phyloP scores from a whole-genome alignment of 192 early-diverging fungal genomes.

The Dispira simplex region DNA sequence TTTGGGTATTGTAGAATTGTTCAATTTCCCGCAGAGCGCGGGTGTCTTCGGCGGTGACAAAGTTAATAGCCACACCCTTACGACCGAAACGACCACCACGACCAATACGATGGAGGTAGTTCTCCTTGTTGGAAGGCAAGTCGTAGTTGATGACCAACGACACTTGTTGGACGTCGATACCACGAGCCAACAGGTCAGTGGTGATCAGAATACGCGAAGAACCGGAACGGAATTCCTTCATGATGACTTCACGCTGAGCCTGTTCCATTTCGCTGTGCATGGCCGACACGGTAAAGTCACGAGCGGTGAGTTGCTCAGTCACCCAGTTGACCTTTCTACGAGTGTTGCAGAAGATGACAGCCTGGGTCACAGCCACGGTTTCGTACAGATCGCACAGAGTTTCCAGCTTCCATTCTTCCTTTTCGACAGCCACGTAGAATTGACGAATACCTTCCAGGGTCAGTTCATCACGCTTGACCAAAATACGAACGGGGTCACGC shows the following conservation, averaged over 20 bases:
- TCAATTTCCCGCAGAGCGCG: constrained; percentile 77
- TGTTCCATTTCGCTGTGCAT: constrained; percentile 99
- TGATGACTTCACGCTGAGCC: constrained; percentile 86
- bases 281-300: constrained; percentile 92
- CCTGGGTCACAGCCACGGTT: not conserved
- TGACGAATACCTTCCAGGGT: constrained; percentile 94
- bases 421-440: constrained; percentile 96
- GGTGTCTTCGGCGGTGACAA: constrained; percentile 93
- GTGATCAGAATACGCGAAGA: constrained; percentile 95
- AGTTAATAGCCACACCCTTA: constrained; percentile 99
- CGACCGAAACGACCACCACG: constrained; percentile 99
- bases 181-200: constrained; percentile 95
- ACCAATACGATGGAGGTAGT: constrained; percentile 99
- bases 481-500: constrained; percentile 95
- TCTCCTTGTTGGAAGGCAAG: constrained; percentile 90
- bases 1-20: constrained; percentile 97
- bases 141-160: constrained; percentile 99
- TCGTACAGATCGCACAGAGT: constrained; percentile 7
- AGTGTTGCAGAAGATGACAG: constrained; percentile 86
- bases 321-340: constrained; percentile 99
- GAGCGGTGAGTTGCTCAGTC: constrained; percentile 84
- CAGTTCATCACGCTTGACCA: constrained; percentile 95
- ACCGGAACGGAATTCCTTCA: constrained; percentile 98
- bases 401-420: constrained; percentile 95
- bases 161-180: constrained; percentile 99